Evolutionary conservation across 345 rosid species (phyloP), one percentile per base, ranked within the genome.

Genomic region (Carallia pectinifolia): DNA sequence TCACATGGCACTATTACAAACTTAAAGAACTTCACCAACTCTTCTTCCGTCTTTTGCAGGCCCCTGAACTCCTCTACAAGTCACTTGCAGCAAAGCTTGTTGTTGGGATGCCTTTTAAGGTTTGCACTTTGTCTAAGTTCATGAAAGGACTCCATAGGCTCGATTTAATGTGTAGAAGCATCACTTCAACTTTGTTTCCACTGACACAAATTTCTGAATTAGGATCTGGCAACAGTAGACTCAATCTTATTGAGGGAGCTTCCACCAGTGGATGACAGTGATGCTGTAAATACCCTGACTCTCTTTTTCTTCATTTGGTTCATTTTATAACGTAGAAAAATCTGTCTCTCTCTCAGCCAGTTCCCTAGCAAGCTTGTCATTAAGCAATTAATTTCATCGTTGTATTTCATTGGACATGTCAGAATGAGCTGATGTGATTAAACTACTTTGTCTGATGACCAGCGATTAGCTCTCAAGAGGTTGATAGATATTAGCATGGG

Each of bases 71-170:
- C 64, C 89, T 95, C 59, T 95, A 95, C 88, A 87, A 83, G 83
- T 87, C 97, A 62, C 97, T 91, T 68, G 93, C 99, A 56, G 80
- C 96, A 54, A 95, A 95, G 88, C 91, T 91, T 66, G 80, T 84
- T 19, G 86, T 95, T 63, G 97, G 99, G 68, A 92, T 91, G 99
- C 99, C 99, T 66, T 95, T 91, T 79, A 95, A 95, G 97, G 99
- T 95, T 61, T 53, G 63, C 68, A 64, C 73, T 56, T 76, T 53
- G 7, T 64, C 12, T 67, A 2, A 47, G 50, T 44, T 44, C 50
- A 44, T 44, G 10, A 44, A 44, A 44, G 17, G 50, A 44, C 50
- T 12, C 17, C 0, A 44, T 12, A 44, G 50, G 12, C 23, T 44
- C 50, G 10, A 44, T 44, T 15, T 44, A 44, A 44, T 44, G 16